These are phyloP conservation scores for Calonectria naviculata DNA, from an alignment of 2,329 filamentous ascomycete genomes.

Conservation along the genomic window DNA sequence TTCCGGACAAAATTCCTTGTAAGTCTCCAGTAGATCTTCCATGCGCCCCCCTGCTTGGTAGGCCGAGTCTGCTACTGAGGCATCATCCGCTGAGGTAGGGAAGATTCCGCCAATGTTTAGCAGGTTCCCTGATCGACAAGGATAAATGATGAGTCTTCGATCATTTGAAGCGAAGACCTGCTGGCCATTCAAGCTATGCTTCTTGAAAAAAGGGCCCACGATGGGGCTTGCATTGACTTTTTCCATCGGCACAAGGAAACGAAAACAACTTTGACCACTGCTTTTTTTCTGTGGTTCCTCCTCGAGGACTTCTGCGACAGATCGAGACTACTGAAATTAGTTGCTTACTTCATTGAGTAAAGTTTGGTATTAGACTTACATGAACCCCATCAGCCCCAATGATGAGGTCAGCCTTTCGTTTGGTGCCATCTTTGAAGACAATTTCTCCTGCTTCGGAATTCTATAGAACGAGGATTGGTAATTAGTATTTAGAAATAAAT, in stretches of 20 bases:
- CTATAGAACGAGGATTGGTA: background rate
- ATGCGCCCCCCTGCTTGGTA: background rate
- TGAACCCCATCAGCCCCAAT: background rate
- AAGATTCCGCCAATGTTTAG: background rate
- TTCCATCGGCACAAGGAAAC: background rate
- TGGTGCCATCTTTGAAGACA: background rate
- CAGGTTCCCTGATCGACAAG: background rate
- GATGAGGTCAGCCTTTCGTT: background rate
- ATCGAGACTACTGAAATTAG: background rate
- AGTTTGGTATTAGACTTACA: background rate
- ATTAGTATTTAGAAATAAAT: background rate
- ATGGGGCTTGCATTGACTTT: background rate
- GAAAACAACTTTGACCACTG: background rate
- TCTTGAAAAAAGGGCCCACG: background rate
- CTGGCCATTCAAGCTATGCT: background rate
- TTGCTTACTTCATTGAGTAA: background rate
- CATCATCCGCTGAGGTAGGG: background rate
- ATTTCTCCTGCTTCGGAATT: background rate
- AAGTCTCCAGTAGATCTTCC: background rate
- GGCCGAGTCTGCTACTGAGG: background rate
- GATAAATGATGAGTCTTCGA: background rate
- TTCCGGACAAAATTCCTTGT: background rate
- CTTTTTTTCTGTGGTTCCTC: background rate
- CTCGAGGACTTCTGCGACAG: background rate
- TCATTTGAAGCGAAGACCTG: background rate